Evolutionary conservation across 441 rosid genomes (phyloP).

Genomic region (Kokia cookei): DNA sequence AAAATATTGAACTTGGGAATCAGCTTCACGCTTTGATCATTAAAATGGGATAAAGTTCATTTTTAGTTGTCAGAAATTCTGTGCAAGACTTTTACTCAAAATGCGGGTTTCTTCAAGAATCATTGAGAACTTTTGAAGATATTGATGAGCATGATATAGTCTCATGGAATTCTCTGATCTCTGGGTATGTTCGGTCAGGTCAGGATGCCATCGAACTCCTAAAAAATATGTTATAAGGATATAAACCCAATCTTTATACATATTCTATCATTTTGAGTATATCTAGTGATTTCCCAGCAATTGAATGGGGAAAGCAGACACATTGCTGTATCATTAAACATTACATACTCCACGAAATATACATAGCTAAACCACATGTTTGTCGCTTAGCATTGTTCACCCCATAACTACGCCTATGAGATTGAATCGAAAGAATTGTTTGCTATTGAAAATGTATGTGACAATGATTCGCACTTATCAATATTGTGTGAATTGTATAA

Average conservation of each 20-base stretch:
- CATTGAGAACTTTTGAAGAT: constrained; percentile 14
- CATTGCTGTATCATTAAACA: constrained; percentile 28
- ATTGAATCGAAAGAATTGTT: too few relatives aligned
- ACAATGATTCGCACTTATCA: too few relatives aligned
- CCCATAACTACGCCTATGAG: too few relatives aligned
- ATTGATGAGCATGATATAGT: constrained; percentile 23
- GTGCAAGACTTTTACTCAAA: constrained; percentile 26
- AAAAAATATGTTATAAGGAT: constrained; percentile 19
- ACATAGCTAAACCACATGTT: too few relatives aligned
- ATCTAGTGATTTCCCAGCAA: constrained; percentile 18
- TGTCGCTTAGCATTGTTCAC: too few relatives aligned
- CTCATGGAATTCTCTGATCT: constrained; percentile 29
- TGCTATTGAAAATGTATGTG: too few relatives aligned
- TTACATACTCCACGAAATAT: too few relatives aligned
- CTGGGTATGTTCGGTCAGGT: constrained; percentile 21
- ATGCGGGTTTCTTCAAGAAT: constrained; percentile 20
- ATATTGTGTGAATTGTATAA: too few relatives aligned
- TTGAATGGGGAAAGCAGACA: constrained; percentile 27
- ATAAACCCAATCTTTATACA: constrained; percentile 13
- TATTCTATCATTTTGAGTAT: constrained; percentile 21
- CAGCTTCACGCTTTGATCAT: constrained; percentile 22
- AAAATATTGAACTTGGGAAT: constrained; percentile 15
- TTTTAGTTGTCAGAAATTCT: constrained; percentile 15
- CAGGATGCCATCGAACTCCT: constrained; percentile 15
- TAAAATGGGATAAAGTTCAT: constrained; percentile 21